A percentile compares a stretch with the other conserved stretches of the same genome.
phyloP scores from a whole-genome alignment of 164 flowering plant genomes.

The Piper betle region DNA sequence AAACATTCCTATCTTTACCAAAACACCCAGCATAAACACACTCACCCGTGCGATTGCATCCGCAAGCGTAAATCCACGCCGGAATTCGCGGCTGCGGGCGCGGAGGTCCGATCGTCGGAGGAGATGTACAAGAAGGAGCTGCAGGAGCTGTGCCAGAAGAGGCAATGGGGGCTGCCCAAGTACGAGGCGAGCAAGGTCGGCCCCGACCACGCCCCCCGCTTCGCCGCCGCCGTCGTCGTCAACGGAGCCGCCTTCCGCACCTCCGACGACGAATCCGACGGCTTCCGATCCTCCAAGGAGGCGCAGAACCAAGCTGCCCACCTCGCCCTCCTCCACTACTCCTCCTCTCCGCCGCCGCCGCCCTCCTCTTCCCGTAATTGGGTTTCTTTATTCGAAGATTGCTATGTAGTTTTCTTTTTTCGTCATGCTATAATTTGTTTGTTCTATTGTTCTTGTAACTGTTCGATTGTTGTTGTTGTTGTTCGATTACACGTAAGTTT shows the following conservation, averaged over 20 bases:
- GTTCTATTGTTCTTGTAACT: too few relatives aligned
- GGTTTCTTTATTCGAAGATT: not conserved
- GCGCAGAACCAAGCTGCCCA: constrained; percentile 47
- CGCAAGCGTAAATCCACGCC: too few relatives aligned
- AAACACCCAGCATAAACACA: too few relatives aligned
- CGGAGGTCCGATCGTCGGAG: not conserved
- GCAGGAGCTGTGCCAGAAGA: constrained; percentile 38
- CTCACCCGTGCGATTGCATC: too few relatives aligned
- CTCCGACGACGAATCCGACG: not conserved
- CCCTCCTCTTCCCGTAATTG: not conserved
- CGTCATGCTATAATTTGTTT: too few relatives aligned
- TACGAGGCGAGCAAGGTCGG: constrained; percentile 25
- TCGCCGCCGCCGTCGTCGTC: constrained; percentile 30
- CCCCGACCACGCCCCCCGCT: constrained; percentile 27
- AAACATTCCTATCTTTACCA: too few relatives aligned
- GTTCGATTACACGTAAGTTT: too few relatives aligned
- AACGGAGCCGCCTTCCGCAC: constrained; percentile 21
- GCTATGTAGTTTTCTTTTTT: too few relatives aligned
- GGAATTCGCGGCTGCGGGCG: too few relatives aligned
- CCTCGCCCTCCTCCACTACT: constrained; percentile 8
- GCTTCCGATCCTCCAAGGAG: constrained; percentile 21
- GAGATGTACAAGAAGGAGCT: constrained; percentile 32
- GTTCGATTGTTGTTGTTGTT: too few relatives aligned
- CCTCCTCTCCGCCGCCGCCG: not conserved
- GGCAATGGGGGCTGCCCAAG: constrained; percentile 27